These are phyloP conservation scores for Fraxinus paxiana DNA, from an alignment of 305 asterid species.

Conservation along the genomic window DNA sequence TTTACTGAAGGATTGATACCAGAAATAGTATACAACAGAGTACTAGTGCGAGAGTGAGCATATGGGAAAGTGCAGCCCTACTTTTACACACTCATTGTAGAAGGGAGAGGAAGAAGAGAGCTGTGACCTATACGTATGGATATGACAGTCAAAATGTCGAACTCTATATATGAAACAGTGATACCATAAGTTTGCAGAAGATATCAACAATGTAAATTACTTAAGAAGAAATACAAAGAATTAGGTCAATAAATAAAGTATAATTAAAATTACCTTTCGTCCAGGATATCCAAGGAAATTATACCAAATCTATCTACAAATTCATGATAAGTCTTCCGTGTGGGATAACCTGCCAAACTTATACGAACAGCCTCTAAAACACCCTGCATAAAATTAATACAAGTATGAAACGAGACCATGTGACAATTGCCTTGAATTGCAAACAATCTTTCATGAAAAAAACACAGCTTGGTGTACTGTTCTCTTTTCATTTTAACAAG, in stretches of 20 bases:
- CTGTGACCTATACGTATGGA: not conserved
- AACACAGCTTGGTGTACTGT: not conserved
- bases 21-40: not conserved
- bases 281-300: slow-evolving; percentile 67
- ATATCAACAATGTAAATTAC: slow-evolving; percentile 10
- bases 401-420: not conserved
- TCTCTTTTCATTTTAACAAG: not conserved
- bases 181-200: not conserved
- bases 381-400: slow-evolving; percentile 56
- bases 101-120: slow-evolving; percentile 11
- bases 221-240: slow-evolving; percentile 6
- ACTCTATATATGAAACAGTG: not conserved
- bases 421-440: not conserved
- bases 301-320: slow-evolving; percentile 94
- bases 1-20: not conserved
- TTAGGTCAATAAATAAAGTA: slow-evolving; percentile 10
- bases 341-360: slow-evolving; percentile 98
- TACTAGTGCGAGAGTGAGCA: not conserved
- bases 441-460: not conserved
- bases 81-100: not conserved
- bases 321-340: slow-evolving; percentile 88
- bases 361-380: slow-evolving; percentile 98
- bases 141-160: slow-evolving; percentile 4
- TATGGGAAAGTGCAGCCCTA: not conserved
- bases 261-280: slow-evolving; percentile 58